Conservation (phyloP, 768 basidiomycete genomes). For the Agaricus sinodeliciosus region DNA sequence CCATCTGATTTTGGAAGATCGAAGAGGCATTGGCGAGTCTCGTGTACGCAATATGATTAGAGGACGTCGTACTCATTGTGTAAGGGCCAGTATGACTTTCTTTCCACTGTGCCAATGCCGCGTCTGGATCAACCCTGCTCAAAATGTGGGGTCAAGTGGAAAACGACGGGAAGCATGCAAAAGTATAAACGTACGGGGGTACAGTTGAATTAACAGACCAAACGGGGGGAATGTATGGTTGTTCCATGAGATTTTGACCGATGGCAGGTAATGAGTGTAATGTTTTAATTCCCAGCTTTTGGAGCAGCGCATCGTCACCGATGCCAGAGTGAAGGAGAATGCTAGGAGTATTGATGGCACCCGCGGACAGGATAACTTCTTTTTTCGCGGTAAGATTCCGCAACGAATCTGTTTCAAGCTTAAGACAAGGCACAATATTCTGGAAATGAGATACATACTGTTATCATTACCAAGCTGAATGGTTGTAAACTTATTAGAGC, state of each 20-base stretch:
- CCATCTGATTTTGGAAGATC: constrained; percentile 14
- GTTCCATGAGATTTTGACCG: constrained; percentile 24
- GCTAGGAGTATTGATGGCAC: constrained; percentile 26
- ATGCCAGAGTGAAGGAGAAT: constrained; percentile 29
- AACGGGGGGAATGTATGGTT: constrained; percentile 15
- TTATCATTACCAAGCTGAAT: constrained; percentile 11
- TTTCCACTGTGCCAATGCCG: constrained; percentile 14
- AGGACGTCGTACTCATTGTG: constrained; percentile 9
- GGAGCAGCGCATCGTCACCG: constrained; percentile 19
- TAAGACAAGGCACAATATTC: background rate
- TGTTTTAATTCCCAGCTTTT: constrained; percentile 16
- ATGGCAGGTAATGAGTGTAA: constrained; percentile 21
- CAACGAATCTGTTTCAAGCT: background rate
- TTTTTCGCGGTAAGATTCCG: constrained; percentile 29
- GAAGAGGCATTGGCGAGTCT: constrained; percentile 16
- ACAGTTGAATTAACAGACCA: constrained; percentile 23
- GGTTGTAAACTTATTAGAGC: constrained; percentile 2
- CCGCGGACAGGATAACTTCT: constrained; percentile 44
- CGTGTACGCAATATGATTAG: constrained; percentile 17
- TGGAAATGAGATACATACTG: background rate
- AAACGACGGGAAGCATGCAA: constrained; percentile 7
- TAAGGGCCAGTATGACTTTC: constrained; percentile 16
- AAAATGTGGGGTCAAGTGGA: background rate
- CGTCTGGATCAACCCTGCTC: background rate
- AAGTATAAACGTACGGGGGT: constrained; percentile 18